Percentiles rank a stretch among this genome's conserved stretches.
These are phyloP conservation scores for Candida sithepensis DNA, from an alignment of 805 yeast genomes.

Conservation along the genomic window DNA sequence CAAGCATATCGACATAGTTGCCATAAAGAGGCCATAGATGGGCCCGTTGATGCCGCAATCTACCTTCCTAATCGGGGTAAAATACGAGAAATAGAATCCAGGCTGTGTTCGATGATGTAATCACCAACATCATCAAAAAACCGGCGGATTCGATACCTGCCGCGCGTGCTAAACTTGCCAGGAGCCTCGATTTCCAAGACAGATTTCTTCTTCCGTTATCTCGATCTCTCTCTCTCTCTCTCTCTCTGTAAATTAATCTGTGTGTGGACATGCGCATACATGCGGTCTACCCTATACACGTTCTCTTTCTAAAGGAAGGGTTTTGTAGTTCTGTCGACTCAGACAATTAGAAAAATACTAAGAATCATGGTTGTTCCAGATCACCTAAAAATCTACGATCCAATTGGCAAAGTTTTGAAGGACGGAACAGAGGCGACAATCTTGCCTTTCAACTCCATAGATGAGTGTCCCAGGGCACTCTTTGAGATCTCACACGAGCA, in stretches of 20 bases:
- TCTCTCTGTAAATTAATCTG: too few relatives aligned
- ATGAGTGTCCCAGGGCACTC: conserved; percentile 49
- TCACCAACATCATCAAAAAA: too few relatives aligned
- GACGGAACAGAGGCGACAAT: conserved; percentile 42
- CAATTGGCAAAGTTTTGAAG: conserved; percentile 20
- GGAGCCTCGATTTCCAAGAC: too few relatives aligned
- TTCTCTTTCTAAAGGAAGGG: too few relatives aligned
- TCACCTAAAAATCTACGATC: conserved; percentile 5
- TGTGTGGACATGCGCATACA: too few relatives aligned
- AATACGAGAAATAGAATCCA: background rate
- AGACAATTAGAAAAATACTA: background rate
- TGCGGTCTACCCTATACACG: too few relatives aligned
- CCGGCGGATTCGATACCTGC: too few relatives aligned
- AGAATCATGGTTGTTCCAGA: conserved; percentile 9
- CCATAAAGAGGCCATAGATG: background rate
- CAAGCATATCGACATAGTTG: conserved; percentile 1
- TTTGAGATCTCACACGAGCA: conserved; percentile 43
- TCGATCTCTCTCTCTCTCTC: background rate
- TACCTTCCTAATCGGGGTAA: background rate
- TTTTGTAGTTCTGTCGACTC: too few relatives aligned
- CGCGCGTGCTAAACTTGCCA: too few relatives aligned
- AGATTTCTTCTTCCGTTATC: too few relatives aligned
- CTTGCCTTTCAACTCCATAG: conserved; percentile 49
- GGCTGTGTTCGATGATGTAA: too few relatives aligned
- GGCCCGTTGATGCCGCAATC: background rate